phyloP scores from a whole-genome alignment of 495 filamentous ascomycete species.

The Letharia lupina region DNA sequence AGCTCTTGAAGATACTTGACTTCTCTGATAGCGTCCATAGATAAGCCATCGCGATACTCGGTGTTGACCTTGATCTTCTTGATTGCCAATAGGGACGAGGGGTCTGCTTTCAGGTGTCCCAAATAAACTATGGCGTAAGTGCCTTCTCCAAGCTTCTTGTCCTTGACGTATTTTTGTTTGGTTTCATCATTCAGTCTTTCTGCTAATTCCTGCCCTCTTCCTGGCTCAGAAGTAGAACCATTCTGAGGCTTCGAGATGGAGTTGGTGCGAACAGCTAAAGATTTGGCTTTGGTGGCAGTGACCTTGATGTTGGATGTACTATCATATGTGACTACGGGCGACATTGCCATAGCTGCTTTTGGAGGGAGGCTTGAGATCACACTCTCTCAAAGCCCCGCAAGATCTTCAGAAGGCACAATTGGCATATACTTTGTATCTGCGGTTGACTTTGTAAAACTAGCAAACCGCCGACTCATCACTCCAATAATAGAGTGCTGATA shows the following conservation, averaged over 20 bases:
- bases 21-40: conserved; percentile 91
- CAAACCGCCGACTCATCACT: background rate
- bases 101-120: conserved; percentile 63
- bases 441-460: background rate
- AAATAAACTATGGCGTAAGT: conserved; percentile 95
- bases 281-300: conserved; percentile 35
- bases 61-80: conserved; percentile 96
- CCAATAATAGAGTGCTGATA: background rate
- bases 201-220: conserved; percentile 51
- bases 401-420: background rate
- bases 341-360: conserved; percentile 34
- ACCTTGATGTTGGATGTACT: conserved; percentile 31
- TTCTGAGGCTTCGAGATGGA: conserved; percentile 13
- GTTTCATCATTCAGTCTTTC: conserved; percentile 86
- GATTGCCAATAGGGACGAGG: conserved; percentile 71
- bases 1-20: conserved; percentile 91
- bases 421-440: background rate
- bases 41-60: conserved; percentile 75
- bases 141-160: conserved; percentile 86
- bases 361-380: background rate
- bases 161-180: conserved; percentile 82
- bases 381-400: background rate
- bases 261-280: conserved; percentile 32
- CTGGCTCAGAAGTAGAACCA: conserved; percentile 6
- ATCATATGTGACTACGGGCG: conserved; percentile 36